These are phyloP conservation scores for Athelia sp. DNA, from an alignment of 1,284 basidiomycete species.

Conservation along the genomic window DNA sequence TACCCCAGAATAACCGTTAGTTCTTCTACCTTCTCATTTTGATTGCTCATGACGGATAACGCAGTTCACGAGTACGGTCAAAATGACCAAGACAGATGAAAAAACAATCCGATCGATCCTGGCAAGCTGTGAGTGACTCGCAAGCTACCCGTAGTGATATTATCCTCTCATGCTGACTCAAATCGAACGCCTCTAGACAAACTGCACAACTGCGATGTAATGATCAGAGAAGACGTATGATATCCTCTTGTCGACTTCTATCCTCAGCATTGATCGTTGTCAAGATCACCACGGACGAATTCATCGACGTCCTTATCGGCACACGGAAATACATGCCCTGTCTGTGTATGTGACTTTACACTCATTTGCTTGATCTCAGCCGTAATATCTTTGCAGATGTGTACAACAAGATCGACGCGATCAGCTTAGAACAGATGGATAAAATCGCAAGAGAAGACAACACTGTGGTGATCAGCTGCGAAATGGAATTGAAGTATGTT, in stretches of 20 bases:
- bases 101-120: slow-evolving; percentile 91
- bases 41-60: neutral
- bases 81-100: slow-evolving; percentile 92
- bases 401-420: slow-evolving; percentile 93
- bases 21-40: slow-evolving; percentile 4
- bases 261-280: slow-evolving; percentile 4
- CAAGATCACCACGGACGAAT: slow-evolving; percentile 93
- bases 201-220: slow-evolving; percentile 92
- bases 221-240: slow-evolving; percentile 93
- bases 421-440: slow-evolving; percentile 88
- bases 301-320: slow-evolving; percentile 94
- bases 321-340: slow-evolving; percentile 95
- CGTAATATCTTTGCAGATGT: slow-evolving; percentile 46
- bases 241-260: slow-evolving; percentile 6
- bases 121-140: slow-evolving; percentile 61
- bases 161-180: slow-evolving; percentile 4
- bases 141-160: neutral
- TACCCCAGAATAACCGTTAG: slow-evolving; percentile 39
- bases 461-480: slow-evolving; percentile 92
- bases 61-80: slow-evolving; percentile 86
- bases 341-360: slow-evolving; percentile 46
- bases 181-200: slow-evolving; percentile 63
- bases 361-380: neutral
- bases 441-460: slow-evolving; percentile 84
- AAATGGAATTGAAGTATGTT: slow-evolving; percentile 79